Percentiles rank a stretch among this genome's conserved stretches.
These are phyloP conservation scores for Trichosanthes truncata DNA, from an alignment of 306 rosid species.

Conservation along the genomic window DNA sequence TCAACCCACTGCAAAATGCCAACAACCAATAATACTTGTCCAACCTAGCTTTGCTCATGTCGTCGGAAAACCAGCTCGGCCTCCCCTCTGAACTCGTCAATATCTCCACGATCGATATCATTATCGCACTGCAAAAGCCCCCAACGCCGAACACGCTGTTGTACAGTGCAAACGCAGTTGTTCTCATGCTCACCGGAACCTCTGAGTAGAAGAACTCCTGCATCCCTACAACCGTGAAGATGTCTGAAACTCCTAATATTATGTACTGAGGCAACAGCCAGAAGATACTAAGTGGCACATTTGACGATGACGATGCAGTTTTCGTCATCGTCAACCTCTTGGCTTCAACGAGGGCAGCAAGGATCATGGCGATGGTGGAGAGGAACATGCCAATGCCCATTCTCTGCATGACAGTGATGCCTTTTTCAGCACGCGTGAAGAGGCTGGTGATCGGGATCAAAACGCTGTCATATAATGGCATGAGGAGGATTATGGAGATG, in stretches of 20 bases:
- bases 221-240: slow-evolving; percentile 93
- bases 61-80: slow-evolving; percentile 76
- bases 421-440: slow-evolving; percentile 42
- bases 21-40: slow-evolving; percentile 78
- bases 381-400: slow-evolving; percentile 94
- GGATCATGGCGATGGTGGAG: slow-evolving; percentile 70
- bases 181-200: slow-evolving; percentile 71
- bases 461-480: slow-evolving; percentile 68
- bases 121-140: slow-evolving; percentile 72
- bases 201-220: slow-evolving; percentile 91
- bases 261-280: slow-evolving; percentile 90
- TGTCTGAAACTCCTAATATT: slow-evolving; percentile 72
- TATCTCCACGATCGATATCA: slow-evolving; percentile 54
- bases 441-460: slow-evolving; percentile 61
- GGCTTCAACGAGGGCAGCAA: slow-evolving; percentile 71
- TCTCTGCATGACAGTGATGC: slow-evolving; percentile 70
- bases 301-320: neutral
- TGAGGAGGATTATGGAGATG: slow-evolving; percentile 61
- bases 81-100: slow-evolving; percentile 35
- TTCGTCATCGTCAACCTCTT: slow-evolving; percentile 45
- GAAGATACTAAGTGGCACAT: slow-evolving; percentile 56
- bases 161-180: slow-evolving; percentile 69
- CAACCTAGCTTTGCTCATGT: slow-evolving; percentile 67
- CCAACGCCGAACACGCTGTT: slow-evolving; percentile 93
- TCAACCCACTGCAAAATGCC: slow-evolving; percentile 37